Evolutionary conservation across 192 early-diverging fungal genomes (phyloP).

Genomic region (Linnemannia hyalina): DNA sequence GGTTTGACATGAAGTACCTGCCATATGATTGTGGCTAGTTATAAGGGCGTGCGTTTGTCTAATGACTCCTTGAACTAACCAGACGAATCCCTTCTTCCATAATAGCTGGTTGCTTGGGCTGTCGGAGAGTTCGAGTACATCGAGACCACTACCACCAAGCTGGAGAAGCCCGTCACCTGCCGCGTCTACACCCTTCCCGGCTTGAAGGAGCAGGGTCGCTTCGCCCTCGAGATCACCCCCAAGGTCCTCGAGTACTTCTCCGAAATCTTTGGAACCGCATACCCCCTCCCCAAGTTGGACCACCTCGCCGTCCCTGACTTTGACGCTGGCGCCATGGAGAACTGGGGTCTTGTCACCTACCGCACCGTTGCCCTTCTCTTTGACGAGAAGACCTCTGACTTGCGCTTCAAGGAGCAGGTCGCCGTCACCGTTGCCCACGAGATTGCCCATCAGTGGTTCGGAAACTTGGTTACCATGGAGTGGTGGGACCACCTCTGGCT

Average conservation of each 20-base stretch:
- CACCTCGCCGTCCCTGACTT: slow-evolving; percentile 95
- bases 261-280: slow-evolving; percentile 87
- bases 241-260: slow-evolving; percentile 88
- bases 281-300: slow-evolving; percentile 92
- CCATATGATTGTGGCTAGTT: too few species aligned
- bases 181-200: slow-evolving; percentile 93
- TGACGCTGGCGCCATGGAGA: slow-evolving; percentile 91
- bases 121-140: slow-evolving; percentile 95
- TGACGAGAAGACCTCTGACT: slow-evolving; percentile 82
- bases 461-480: slow-evolving; percentile 96
- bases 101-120: slow-evolving; percentile 83
- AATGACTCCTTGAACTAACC: neutral
- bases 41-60: too few species aligned
- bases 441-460: slow-evolving; percentile 91
- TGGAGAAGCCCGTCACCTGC: slow-evolving; percentile 80
- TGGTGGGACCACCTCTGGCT: slow-evolving; percentile 97
- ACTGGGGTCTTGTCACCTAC: slow-evolving; percentile 98
- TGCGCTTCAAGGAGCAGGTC: slow-evolving; percentile 82
- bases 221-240: slow-evolving; percentile 85
- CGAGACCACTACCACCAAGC: slow-evolving; percentile 81
- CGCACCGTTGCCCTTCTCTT: slow-evolving; percentile 86
- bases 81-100: neutral
- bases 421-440: slow-evolving; percentile 93
- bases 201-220: slow-evolving; percentile 82
- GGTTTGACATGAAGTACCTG: too few species aligned